These are phyloP conservation scores for Pseudogymnoascus sp. DNA, from an alignment of 2,329 filamentous ascomycete genomes.

Conservation along the genomic window DNA sequence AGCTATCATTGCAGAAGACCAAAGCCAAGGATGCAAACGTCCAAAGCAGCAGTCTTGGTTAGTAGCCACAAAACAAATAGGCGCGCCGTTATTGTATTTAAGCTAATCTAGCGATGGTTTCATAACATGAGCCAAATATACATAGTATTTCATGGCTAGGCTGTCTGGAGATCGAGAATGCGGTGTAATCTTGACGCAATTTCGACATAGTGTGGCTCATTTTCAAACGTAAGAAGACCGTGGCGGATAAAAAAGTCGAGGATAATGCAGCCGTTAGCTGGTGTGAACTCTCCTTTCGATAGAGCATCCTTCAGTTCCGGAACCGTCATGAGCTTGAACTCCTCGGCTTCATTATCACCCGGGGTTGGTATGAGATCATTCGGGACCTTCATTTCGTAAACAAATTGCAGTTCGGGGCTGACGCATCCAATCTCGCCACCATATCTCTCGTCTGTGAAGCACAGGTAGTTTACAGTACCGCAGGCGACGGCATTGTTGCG, in stretches of 20 bases:
- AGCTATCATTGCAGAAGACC: no score
- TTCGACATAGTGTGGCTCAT: conserved; percentile 24
- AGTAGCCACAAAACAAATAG: no score
- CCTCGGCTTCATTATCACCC: conserved; percentile 25
- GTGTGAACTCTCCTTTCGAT: conserved; percentile 23
- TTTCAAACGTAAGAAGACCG: conserved; percentile 25
- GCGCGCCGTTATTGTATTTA: no score
- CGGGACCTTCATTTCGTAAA: conserved; percentile 27
- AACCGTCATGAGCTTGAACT: conserved; percentile 23
- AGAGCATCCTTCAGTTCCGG: conserved; percentile 24
- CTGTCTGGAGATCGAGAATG: conserved; percentile 11
- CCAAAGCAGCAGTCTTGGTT: no score
- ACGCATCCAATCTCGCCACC: not conserved
- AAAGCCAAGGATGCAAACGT: no score
- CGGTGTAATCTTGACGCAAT: conserved; percentile 27
- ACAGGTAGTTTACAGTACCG: conserved; percentile 18
- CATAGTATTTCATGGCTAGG: not conserved
- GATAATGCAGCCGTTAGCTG: conserved; percentile 25
- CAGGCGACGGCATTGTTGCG: conserved; percentile 14
- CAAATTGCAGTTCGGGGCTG: conserved; percentile 21
- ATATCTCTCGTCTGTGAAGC: conserved; percentile 10
- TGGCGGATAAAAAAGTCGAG: conserved; percentile 29
- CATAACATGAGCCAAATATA: no score
- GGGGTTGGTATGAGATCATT: conserved; percentile 20
- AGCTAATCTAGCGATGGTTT: no score